These are phyloP conservation scores for Auricularia auricula-judae DNA, from an alignment of 768 basidiomycete species.

Conservation along the genomic window DNA sequence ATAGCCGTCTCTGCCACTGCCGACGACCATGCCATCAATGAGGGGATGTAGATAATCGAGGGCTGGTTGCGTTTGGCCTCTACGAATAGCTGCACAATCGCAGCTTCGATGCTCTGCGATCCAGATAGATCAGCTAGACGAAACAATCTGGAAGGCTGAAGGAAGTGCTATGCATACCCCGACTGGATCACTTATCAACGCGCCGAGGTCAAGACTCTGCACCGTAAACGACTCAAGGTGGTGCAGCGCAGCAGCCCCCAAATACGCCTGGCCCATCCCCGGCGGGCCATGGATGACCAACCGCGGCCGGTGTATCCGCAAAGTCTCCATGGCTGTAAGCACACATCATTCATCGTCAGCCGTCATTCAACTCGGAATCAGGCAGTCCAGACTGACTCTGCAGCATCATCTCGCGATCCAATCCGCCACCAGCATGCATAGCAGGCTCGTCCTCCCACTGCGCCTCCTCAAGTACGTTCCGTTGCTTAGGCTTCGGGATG, in stretches of 20 bases:
- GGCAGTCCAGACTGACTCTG: constrained; percentile 46
- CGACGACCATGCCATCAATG: constrained; percentile 73
- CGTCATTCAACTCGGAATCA: not conserved
- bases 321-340: constrained; percentile 71
- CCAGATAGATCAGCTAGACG: not conserved
- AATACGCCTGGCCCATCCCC: constrained; percentile 86
- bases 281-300: constrained; percentile 67
- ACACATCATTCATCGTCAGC: constrained; percentile 6
- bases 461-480: constrained; percentile 86
- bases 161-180: constrained; percentile 34
- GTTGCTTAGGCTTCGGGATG: constrained; percentile 70
- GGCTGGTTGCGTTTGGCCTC: constrained; percentile 97
- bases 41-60: constrained; percentile 90
- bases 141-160: not conserved
- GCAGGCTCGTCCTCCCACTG: constrained; percentile 69
- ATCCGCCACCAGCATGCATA: constrained; percentile 42
- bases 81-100: constrained; percentile 87
- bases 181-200: constrained; percentile 78
- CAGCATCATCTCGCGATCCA: constrained; percentile 80
- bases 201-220: constrained; percentile 86
- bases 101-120: constrained; percentile 73
- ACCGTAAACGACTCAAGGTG: constrained; percentile 93
- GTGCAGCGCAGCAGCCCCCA: constrained; percentile 86
- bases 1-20: constrained; percentile 78
- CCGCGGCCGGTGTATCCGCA: constrained; percentile 84